Percentiles rank a stretch among this genome's conserved stretches.
phyloP scores from a whole-genome alignment of 345 rosid genomes.

The Eucalyptus rudis region DNA sequence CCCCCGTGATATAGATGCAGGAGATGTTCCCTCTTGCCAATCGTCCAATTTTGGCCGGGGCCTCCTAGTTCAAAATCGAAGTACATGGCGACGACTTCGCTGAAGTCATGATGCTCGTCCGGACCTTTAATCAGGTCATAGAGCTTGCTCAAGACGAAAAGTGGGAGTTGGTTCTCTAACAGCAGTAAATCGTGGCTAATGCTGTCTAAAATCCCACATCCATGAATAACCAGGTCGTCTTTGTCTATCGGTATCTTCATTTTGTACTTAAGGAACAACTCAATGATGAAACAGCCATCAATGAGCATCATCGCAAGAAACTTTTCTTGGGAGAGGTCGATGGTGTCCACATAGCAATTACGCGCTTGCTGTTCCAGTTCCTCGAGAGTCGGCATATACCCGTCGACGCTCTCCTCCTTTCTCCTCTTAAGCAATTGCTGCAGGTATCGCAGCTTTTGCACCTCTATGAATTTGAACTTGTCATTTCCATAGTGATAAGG shows the following conservation, averaged over 20 bases:
- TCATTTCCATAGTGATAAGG: no score
- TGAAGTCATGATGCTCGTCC: accelerated
- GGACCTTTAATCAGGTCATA: not conserved
- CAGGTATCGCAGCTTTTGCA: no score
- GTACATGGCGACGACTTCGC: not conserved
- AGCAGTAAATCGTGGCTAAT: not conserved
- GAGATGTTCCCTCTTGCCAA: not conserved
- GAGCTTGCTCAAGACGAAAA: not conserved
- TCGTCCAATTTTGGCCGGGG: no score
- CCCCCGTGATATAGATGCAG: accelerated
- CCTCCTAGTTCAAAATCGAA: accelerated
- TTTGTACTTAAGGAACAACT: accelerated
- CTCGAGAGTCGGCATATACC: accelerated
- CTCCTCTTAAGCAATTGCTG: no score
- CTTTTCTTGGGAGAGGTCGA: no score
- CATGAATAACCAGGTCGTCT: no score
- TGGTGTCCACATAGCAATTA: no score
- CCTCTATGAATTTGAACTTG: no score
- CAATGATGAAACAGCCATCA: no score
- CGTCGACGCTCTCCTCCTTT: accelerated
- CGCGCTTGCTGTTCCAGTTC: no score
- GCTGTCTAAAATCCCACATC: accelerated
- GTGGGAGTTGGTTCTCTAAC: not conserved
- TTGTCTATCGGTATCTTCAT: accelerated
- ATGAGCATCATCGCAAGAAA: no score